phyloP scores from a whole-genome alignment of 768 basidiomycete species.

The Pseudohyphozyma bogoriensis region DNA sequence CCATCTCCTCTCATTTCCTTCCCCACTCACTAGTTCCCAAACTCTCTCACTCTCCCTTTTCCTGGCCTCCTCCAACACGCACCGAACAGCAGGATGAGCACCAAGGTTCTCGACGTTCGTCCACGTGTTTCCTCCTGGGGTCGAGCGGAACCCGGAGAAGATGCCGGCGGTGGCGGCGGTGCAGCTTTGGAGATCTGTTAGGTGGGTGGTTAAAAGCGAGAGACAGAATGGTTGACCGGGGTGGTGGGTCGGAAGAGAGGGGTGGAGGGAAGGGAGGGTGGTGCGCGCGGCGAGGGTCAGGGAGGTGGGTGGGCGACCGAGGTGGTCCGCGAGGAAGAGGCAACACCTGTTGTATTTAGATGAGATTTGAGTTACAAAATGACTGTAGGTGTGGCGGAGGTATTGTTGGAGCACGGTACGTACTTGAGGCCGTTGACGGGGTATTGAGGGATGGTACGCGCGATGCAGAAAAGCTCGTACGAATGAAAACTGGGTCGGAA shows the following conservation, averaged over 20 bases:
- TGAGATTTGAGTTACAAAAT: no score
- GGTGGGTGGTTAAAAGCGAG: background rate
- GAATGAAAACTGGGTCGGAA: background rate
- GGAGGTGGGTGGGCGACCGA: background rate
- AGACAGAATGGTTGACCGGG: background rate
- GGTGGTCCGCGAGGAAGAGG: background rate
- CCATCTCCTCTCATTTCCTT: background rate
- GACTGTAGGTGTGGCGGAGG: no score
- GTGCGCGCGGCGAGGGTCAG: background rate
- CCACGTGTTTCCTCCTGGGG: no score
- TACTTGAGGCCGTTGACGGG: no score
- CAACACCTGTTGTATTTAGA: background rate
- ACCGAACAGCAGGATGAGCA: background rate
- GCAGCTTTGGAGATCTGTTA: background rate
- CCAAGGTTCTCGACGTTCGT: background rate
- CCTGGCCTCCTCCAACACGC: background rate
- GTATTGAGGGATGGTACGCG: no score
- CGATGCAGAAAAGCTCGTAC: background rate
- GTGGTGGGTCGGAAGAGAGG: background rate
- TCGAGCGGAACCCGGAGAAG: no score
- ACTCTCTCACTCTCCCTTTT: background rate
- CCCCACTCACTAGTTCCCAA: background rate
- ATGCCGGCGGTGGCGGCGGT: background rate
- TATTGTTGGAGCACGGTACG: no score
- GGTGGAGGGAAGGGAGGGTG: background rate